A percentile compares a stretch with the other conserved stretches of the same genome.
phyloP scores from a whole-genome alignment of 805 yeast genomes.

The Candida bentonensis region DNA sequence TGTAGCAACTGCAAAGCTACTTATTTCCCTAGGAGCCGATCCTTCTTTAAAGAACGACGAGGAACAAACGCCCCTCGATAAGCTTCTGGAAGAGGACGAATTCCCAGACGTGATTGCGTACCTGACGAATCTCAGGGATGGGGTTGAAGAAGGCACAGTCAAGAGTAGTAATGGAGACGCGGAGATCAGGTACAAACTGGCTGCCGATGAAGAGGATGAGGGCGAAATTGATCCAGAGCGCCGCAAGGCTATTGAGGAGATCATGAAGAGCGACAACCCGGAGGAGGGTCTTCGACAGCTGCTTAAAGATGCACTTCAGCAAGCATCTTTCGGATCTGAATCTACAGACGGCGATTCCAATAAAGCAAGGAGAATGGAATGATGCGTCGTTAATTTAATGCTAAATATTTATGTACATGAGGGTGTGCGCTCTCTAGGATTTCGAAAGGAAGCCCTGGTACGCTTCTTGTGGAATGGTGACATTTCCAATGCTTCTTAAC shows the following conservation, averaged over 20 bases:
- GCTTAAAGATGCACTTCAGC: slow-evolving; percentile 50
- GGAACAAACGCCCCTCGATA: slow-evolving; percentile 60
- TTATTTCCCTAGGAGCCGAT: slow-evolving; percentile 60
- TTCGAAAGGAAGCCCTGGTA: slow-evolving; percentile 63
- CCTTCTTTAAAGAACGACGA: slow-evolving; percentile 49
- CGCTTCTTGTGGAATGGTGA: slow-evolving; percentile 69
- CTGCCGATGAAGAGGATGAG: slow-evolving; percentile 18
- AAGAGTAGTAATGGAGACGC: slow-evolving; percentile 17
- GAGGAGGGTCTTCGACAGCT: slow-evolving; percentile 63
- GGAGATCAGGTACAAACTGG: slow-evolving; percentile 13
- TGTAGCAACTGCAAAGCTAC: slow-evolving; percentile 41
- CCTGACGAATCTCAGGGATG: slow-evolving; percentile 32
- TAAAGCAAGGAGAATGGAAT: not conserved
- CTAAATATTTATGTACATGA: slow-evolving; percentile 2
- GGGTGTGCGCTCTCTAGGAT: slow-evolving; percentile 1
- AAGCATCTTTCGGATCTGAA: slow-evolving; percentile 9
- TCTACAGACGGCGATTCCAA: not conserved
- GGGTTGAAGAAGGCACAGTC: slow-evolving; percentile 7
- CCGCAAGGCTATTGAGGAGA: slow-evolving; percentile 50
- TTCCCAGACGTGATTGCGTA: slow-evolving; percentile 64
- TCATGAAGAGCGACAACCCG: slow-evolving; percentile 66
- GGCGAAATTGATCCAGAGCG: slow-evolving; percentile 39
- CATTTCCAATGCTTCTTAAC: slow-evolving; percentile 67
- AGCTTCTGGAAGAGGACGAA: slow-evolving; percentile 74
- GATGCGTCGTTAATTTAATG: not conserved